Evolutionary conservation across 257 asterid species (phyloP), one percentile per base, ranked within the genome.

Genomic region (Solanum peruvianum): DNA sequence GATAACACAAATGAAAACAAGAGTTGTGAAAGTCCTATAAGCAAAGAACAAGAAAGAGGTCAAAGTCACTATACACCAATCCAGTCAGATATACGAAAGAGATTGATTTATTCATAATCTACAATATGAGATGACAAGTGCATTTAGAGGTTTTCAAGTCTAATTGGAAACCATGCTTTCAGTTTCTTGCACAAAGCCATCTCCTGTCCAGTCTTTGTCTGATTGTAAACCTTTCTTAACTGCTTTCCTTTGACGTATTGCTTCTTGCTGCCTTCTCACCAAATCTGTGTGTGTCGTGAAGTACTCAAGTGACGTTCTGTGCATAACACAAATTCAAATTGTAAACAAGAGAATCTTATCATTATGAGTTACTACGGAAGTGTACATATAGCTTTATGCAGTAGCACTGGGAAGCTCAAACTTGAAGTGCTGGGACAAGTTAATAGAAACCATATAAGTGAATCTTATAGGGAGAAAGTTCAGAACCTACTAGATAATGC

Each of bases 131-230:
- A 80, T 27, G 85, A 47, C 6, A 47, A 8, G 42, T 80, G 29
- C 67, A 47, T 9, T 80, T 9, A 45, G 85, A 80, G 27, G 42
- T 47, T 47, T 47, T 47, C 67, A 47, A 5, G 44, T 29, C 67
- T 80, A 80, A 27, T 80, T 80, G 67, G 85, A 80, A 73, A 95
- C 99, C 99, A 96, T 96, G 93, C 96, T 95, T 88, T 96, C 98
- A 6, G 96, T 90, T 90, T 95, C 98, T 42, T 92, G 94, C 39
- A 95, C 98, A 86, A 96, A 96, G 73, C 99, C 99, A 87, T 96
- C 99, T 35, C 98, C 99, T 1, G 99, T 96, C 99, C 99, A 96
- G 92, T 96, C 99, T 29, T 90, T 93, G 86, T 96, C 99, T 4
- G 99, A 96, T 86, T 91, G 94, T 90, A 94, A 87, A 27, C 98